These are phyloP conservation scores for Elaeagnus macrophylla DNA, from an alignment of 306 rosid genomes.

Conservation along the genomic window DNA sequence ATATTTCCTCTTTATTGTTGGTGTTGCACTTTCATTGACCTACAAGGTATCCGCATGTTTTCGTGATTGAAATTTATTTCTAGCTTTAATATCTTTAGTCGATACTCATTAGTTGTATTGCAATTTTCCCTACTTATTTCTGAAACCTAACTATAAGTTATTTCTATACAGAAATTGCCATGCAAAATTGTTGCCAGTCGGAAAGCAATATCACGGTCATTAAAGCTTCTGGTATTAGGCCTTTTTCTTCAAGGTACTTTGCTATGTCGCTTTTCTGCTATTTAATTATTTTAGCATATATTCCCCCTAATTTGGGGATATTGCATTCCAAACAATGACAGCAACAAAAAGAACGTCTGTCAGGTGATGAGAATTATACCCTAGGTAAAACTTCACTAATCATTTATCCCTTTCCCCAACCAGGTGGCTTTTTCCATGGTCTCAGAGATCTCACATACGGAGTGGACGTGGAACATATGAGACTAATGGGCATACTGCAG, in stretches of 20 bases:
- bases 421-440: slow-evolving; percentile 89
- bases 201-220: slow-evolving; percentile 54
- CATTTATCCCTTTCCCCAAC: background rate
- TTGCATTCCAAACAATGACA: background rate
- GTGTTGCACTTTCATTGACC: slow-evolving; percentile 76
- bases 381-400: background rate
- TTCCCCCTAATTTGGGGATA: background rate
- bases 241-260: slow-evolving; percentile 76
- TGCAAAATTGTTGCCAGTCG: slow-evolving; percentile 47
- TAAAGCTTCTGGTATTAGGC: slow-evolving; percentile 79
- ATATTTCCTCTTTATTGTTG: slow-evolving; percentile 86
- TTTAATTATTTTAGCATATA: background rate
- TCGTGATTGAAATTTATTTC: background rate
- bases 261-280: slow-evolving; percentile 4
- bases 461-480: slow-evolving; percentile 61
- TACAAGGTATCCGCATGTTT: slow-evolving; percentile 58
- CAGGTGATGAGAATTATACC: background rate
- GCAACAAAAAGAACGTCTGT: too few relatives aligned
- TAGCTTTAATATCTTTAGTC: background rate
- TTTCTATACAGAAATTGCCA: slow-evolving; percentile 52
- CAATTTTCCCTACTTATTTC: slow-evolving; percentile 2
- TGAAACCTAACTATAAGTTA: background rate
- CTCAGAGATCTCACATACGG: slow-evolving; percentile 69
- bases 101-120: background rate
- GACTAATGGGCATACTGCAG: slow-evolving; percentile 90